Base-by-base conservation (phyloP, 2,329 filamentous ascomycete species). In the Zopfia rhizophila region DNA sequence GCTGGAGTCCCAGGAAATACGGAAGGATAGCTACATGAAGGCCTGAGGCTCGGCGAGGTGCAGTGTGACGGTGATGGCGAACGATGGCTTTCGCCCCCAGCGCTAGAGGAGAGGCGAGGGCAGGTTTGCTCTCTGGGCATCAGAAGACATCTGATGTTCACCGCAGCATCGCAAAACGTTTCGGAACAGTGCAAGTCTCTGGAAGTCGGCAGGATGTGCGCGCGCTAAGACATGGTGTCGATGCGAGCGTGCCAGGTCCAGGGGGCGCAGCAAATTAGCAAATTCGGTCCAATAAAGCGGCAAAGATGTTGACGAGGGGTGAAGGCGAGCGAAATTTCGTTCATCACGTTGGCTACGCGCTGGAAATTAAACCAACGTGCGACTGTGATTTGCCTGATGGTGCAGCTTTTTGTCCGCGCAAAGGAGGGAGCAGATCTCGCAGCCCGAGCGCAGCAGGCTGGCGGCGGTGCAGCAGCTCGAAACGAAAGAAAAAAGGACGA, bases 311-410 rank as follows among this genome's bases (percentile, higher is more conserved):
- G 25, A 19, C 19, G 38, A 44, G 28, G 39, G 25, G 38, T 19
- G 18, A 21, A 28, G 17, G 25, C n/a, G 29, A 21, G 11, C 21
- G 41, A 45, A 55, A 48, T 39, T 38, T 48, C 45, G 39, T 45
- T 28, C 40, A 58, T 60, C 52, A 58, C 55, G 59, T 66, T 67
- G 63, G 65, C 62, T 66, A 65, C 52, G 55, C 62, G 62, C 60
- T 55, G 31, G 53, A 56, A 50, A 53, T 49, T 56, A 42, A 19
- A 36, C 40, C 30, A 18, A 17, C 7, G 58, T 61, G 57, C 45
- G 49, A 60, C 57, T 60, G 60, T 67, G 61, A 68, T 67, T 69
- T 60, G 65, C 29, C 52, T 55, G 57, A 33, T 27, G 23, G 18
- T 21, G 36, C 36, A 25, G 47, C 46, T 58, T 59, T 64, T 46